These are phyloP conservation scores for Amborella trichopoda DNA, from an alignment of 164 flowering plant genomes.

Conservation along the genomic window DNA sequence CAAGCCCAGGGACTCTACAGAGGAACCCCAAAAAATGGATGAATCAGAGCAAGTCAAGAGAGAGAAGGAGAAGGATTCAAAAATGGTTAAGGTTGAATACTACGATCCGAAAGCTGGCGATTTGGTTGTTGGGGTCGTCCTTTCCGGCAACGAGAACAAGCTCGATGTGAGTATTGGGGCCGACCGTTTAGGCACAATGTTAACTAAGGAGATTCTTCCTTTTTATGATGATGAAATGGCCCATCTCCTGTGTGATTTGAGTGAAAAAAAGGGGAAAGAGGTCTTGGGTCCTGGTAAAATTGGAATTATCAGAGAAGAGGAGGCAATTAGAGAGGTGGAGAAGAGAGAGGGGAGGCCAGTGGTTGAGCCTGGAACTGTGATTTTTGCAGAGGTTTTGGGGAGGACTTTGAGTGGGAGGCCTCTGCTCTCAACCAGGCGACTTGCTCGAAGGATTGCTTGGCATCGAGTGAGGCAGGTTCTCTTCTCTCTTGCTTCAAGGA, in stretches of 20 bases:
- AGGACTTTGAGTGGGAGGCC: conserved; percentile 94
- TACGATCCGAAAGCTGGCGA: conserved; percentile 91
- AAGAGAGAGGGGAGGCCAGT: conserved; percentile 45
- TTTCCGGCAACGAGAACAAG: conserved; percentile 91
- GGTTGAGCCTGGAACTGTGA: conserved; percentile 76
- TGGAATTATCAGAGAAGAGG: conserved; percentile 66
- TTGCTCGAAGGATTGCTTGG: conserved; percentile 70
- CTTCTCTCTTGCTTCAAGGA: conserved; percentile 53
- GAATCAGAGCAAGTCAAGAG: conserved; percentile 9
- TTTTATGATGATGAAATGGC: conserved; percentile 71
- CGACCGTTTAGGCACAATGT: conserved; percentile 77
- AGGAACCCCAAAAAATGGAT: conserved; percentile 15
- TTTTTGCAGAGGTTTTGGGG: conserved; percentile 90
- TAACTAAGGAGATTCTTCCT: conserved; percentile 91
- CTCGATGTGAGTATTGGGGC: conserved; percentile 90
- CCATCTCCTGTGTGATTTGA: conserved; percentile 52
- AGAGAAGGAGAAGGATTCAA: conserved; percentile 6
- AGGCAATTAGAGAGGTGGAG: conserved; percentile 27
- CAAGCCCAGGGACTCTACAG: conserved; percentile 32
- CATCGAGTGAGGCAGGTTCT: conserved; percentile 99
- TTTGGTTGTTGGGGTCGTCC: conserved; percentile 89
- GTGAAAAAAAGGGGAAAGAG: conserved; percentile 43
- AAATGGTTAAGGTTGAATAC: conserved; percentile 34
- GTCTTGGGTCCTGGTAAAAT: conserved; percentile 66
- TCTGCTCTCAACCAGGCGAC: conserved; percentile 66